Conservation (phyloP, 352 stramenopile genomes). For the Pythium aquatile region DNA sequence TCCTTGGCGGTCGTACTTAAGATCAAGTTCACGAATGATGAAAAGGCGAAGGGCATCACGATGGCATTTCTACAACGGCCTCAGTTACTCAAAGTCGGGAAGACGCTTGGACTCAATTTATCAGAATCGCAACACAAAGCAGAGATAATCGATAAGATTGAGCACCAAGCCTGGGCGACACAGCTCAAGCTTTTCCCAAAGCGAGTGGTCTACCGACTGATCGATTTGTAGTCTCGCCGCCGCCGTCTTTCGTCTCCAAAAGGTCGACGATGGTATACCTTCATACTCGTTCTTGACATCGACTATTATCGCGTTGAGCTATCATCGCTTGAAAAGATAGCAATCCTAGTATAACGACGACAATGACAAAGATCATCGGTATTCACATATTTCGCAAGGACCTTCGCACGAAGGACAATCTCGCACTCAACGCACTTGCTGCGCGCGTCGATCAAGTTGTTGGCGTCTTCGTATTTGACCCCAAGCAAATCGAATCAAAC, state of each 20-base stretch:
- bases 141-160: conserved; percentile 5
- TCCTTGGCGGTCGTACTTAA: background rate
- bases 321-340: too few relatives aligned
- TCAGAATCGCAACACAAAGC: conserved; percentile 5
- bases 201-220: background rate
- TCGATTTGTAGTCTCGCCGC: conserved; percentile 6
- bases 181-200: conserved; percentile 1
- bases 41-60: conserved; percentile 6
- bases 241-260: too few relatives aligned
- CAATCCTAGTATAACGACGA: too few relatives aligned
- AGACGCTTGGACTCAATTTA: background rate
- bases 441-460: background rate
- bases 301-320: too few relatives aligned
- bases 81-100: background rate
- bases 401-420: background rate
- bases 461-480: background rate
- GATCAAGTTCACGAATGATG: background rate
- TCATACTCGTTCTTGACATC: too few relatives aligned
- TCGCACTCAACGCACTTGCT: background rate
- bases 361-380: too few relatives aligned
- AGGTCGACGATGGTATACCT: too few relatives aligned
- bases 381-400: conserved; percentile 4
- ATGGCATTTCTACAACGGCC: conserved; percentile 2
- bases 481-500: background rate
- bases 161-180: background rate